Conservation (phyloP, 306 rosid species). For the Pyrus bretschneideri region DNA sequence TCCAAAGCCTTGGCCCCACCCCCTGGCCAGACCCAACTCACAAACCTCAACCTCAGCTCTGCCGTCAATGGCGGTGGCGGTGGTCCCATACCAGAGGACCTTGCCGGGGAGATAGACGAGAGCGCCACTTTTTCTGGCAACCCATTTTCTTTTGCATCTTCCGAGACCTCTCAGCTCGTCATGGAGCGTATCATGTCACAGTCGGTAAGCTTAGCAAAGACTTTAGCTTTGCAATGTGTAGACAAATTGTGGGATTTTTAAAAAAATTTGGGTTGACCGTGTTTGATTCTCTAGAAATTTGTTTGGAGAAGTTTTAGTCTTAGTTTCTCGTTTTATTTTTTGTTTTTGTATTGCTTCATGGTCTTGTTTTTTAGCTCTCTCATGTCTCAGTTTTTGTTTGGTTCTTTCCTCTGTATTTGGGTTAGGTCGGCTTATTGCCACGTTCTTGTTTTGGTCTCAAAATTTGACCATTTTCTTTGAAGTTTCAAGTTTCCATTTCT, state of each 20-base stretch:
- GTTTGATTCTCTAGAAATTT: neutral
- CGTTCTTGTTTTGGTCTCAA: neutral
- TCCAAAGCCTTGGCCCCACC: conserved; percentile 70
- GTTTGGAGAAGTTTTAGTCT: conserved; percentile 8
- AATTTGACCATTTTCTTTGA: neutral
- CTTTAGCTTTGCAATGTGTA: neutral
- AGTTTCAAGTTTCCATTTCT: neutral
- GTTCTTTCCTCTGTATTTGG: neutral
- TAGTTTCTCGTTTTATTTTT: neutral
- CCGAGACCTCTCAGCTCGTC: conserved; percentile 83
- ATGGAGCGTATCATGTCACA: conserved; percentile 94
- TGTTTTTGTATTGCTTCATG: neutral
- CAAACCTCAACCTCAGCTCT: conserved; percentile 27
- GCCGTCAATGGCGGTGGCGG: conserved; percentile 4
- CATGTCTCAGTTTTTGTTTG: neutral
- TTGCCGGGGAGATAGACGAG: conserved; percentile 51
- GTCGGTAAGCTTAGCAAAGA: conserved; percentile 47
- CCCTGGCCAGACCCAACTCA: conserved; percentile 12
- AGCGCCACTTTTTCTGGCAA: conserved; percentile 52
- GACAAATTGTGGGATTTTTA: conserved; percentile 28
- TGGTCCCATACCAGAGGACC: conserved; percentile 45
- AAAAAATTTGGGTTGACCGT: neutral
- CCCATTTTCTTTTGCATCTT: conserved; percentile 78
- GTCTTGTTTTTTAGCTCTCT: neutral
- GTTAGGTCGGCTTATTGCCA: neutral